Conservation (phyloP, 164 flowering plant genomes). For the Umbilicus rupestris region DNA sequence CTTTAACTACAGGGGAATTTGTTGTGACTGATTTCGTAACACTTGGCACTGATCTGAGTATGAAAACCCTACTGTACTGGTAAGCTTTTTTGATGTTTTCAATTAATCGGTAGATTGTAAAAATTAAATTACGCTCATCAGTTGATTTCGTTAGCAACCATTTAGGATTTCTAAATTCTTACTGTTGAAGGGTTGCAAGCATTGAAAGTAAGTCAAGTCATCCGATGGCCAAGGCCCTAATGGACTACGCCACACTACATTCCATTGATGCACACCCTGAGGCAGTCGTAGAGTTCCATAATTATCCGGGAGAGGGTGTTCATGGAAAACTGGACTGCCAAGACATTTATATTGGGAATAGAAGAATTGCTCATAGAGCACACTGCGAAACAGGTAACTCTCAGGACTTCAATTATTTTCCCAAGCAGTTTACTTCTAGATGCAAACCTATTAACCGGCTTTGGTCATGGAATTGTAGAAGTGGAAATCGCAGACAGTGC, state of each 20-base stretch:
- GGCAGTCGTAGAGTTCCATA: slow-evolving; percentile 49
- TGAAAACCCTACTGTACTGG: slow-evolving; percentile 59
- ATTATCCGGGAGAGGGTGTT: slow-evolving; percentile 86
- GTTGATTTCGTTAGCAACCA: no score
- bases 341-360: slow-evolving; percentile 58
- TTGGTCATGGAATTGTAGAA: not conserved
- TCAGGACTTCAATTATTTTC: not conserved
- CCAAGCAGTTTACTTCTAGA: not conserved
- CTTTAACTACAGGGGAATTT: slow-evolving; percentile 80
- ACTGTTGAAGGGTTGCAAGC: slow-evolving; percentile 70
- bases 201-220: slow-evolving; percentile 92
- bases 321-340: slow-evolving; percentile 64
- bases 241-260: slow-evolving; percentile 40
- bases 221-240: slow-evolving; percentile 79
- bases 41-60: slow-evolving; percentile 28
- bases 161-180: no score
- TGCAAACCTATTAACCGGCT: not conserved
- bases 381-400: slow-evolving; percentile 42
- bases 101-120: no score
- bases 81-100: no score
- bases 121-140: no score
- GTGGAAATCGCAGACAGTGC: not conserved
- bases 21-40: slow-evolving; percentile 38
- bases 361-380: slow-evolving; percentile 53
- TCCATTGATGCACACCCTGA: slow-evolving; percentile 59